Evolutionary conservation across 140 eudicot species (phyloP).

Genomic region (Bidens hawaiensis): DNA sequence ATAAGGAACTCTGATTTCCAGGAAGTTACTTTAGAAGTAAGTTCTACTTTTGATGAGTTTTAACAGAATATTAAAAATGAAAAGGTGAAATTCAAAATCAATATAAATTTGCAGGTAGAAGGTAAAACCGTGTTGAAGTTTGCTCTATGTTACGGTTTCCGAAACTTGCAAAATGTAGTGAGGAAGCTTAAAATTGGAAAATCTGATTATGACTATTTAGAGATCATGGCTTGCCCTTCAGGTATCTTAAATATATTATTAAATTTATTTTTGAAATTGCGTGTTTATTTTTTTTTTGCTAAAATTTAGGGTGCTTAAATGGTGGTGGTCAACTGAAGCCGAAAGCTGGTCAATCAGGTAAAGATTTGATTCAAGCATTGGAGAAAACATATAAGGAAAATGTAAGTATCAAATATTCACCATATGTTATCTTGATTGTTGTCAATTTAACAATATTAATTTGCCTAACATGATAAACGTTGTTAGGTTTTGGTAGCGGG

Average conservation of each 20-base stretch:
- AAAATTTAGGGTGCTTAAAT: conserved; percentile 84
- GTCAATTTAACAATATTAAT: background rate
- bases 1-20: conserved; percentile 77
- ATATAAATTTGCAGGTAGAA: conserved; percentile 51
- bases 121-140: conserved; percentile 82
- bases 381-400: conserved; percentile 63
- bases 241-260: no score
- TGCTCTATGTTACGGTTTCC: conserved; percentile 93
- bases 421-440: conserved; percentile 1
- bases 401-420: conserved; percentile 37
- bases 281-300: no score
- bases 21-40: conserved; percentile 78
- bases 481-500: conserved; percentile 56
- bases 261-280: no score
- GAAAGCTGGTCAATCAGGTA: conserved; percentile 77
- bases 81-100: background rate
- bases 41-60: no score
- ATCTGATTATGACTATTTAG: conserved; percentile 81
- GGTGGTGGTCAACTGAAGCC: conserved; percentile 99
- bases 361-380: conserved; percentile 73
- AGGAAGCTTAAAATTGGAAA: conserved; percentile 81
- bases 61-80: background rate
- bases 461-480: background rate
- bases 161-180: conserved; percentile 86
- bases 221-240: conserved; percentile 99